Base-by-base conservation (phyloP, 164 flowering plant species). In the Cinnamomum micranthum region DNA sequence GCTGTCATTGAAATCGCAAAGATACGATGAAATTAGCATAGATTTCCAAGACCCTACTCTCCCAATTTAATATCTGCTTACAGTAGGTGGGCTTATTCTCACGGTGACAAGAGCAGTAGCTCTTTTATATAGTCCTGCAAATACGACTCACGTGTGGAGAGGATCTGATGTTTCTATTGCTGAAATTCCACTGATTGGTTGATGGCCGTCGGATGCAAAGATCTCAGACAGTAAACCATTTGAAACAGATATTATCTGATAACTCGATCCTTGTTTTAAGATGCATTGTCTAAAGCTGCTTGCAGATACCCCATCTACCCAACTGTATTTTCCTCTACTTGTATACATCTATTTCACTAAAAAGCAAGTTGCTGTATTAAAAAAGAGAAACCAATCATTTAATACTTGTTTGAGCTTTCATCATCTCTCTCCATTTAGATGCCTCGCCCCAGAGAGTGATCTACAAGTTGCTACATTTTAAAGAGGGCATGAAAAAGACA, bases 21-120 rank as follows among this genome's bases (percentile, higher is more conserved):
- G 84, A 82, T 86, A 77, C 68, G 85, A 79, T 82, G 84, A 82
- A 73, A 81, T 77, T 82, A 79, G 85, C 84, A 84, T 64, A 78
- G 86, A 81, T 85, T 71, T 75, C 58, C 58, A 20, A 25, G 83
- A 69, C 80, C 86, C 86, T 77, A 80, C 86, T 50, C 35, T 17
- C 2, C 14, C 62, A 28, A 17, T 65, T 72, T 67, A 24, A 23
- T 62, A 23, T 65, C 68, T 65, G 70, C 35, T 71, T 55, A 71
- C 74, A 81, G 78, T 80, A 73, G 86, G 75, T 80, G 72, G 77
- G 76, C 72, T 62, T 75, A 65, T 58, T 60, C 69, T 33, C 59
- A 64, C 68, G 74, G 50, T 72, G 67, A 72, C 19, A 70, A 59
- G 68, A 52, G 66, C 65, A 70, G 75, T 72, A 52, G 78, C 74